Percentiles rank a stretch among this genome's conserved stretches.
Conservation (phyloP, 306 rosid genomes). For the Prunus fruticosa region DNA sequence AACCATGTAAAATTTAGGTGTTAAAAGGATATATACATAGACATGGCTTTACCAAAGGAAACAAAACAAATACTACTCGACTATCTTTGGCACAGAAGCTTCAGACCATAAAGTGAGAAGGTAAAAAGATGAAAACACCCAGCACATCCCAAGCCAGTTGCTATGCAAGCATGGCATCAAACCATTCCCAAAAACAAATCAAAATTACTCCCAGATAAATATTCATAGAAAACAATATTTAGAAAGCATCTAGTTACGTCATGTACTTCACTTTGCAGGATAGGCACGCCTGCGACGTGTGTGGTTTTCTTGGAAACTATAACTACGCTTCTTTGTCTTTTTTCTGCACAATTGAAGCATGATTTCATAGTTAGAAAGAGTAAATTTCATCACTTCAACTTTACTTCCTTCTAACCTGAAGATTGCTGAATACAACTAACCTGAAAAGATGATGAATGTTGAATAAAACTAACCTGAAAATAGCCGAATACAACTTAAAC, state of each 20-base stretch:
- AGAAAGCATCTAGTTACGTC: not conserved
- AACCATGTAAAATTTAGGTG: not conserved
- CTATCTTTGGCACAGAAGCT: not conserved
- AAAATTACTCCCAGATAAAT: not conserved
- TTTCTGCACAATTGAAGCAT: constrained; percentile 10
- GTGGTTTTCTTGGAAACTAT: not conserved
- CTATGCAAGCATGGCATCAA: not conserved
- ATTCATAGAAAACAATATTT: not conserved
- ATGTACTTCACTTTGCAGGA: not conserved
- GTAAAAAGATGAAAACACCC: not conserved
- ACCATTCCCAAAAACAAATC: not conserved
- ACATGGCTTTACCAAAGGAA: not conserved
- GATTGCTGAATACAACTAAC: too few relatives aligned
- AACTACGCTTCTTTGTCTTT: constrained; percentile 7
- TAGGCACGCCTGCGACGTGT: not conserved
- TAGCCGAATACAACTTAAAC: constrained; percentile 19
- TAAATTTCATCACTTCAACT: not conserved
- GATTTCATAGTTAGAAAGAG: not conserved
- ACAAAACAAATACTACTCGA: not conserved
- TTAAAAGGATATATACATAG: not conserved
- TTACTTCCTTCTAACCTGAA: not conserved
- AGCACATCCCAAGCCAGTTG: not conserved
- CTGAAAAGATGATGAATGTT: not conserved
- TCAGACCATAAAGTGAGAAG: not conserved
- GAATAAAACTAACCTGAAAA: constrained; percentile 28